Evolutionary conservation across 2,329 filamentous ascomycete genomes (phyloP).

Genomic region (Pestalotiopsis fici): DNA sequence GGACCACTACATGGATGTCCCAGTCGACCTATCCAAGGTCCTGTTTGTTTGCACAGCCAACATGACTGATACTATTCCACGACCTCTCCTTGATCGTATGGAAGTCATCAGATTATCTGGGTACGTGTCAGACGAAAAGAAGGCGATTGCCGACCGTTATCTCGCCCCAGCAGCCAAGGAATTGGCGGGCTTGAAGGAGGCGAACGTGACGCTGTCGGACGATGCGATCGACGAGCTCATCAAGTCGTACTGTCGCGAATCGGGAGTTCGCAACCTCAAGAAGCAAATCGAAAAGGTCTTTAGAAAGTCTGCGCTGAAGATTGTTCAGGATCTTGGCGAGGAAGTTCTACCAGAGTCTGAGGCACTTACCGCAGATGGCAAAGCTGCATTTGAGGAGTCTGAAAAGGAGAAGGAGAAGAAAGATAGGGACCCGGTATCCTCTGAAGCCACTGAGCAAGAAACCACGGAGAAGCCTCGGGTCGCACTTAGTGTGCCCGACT

Average conservation of each 20-base stretch:
- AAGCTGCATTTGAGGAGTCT: slow-evolving; percentile 71
- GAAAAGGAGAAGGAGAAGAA: slow-evolving; percentile 67
- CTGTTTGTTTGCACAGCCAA: slow-evolving; percentile 98
- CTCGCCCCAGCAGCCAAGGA: slow-evolving; percentile 94
- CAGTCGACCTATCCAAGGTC: slow-evolving; percentile 95
- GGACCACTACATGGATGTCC: slow-evolving; percentile 98
- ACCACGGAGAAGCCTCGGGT: slow-evolving; percentile 72
- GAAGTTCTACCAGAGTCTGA: slow-evolving; percentile 78
- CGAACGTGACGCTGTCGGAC: slow-evolving; percentile 83
- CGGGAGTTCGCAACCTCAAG: slow-evolving; percentile 95
- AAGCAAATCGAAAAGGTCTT: slow-evolving; percentile 99
- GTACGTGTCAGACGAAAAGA: slow-evolving; percentile 98
- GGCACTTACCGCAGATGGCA: slow-evolving; percentile 83
- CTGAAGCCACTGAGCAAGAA: slow-evolving; percentile 56
- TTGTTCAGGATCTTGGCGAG: slow-evolving; percentile 91
- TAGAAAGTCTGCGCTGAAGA: slow-evolving; percentile 94
- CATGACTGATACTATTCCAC: slow-evolving; percentile 96
- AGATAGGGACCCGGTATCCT: slow-evolving; percentile 24
- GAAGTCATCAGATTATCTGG: slow-evolving; percentile 95
- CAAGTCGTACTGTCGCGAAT: slow-evolving; percentile 97
- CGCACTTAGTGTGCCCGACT: slow-evolving; percentile 80
- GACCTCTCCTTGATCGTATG: slow-evolving; percentile 93
- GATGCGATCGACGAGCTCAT: slow-evolving; percentile 95
- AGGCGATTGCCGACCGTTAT: slow-evolving; percentile 94
- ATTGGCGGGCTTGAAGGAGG: slow-evolving; percentile 84